phyloP scores from a whole-genome alignment of 805 yeast genomes.

The Yamadazyma endophytica region DNA sequence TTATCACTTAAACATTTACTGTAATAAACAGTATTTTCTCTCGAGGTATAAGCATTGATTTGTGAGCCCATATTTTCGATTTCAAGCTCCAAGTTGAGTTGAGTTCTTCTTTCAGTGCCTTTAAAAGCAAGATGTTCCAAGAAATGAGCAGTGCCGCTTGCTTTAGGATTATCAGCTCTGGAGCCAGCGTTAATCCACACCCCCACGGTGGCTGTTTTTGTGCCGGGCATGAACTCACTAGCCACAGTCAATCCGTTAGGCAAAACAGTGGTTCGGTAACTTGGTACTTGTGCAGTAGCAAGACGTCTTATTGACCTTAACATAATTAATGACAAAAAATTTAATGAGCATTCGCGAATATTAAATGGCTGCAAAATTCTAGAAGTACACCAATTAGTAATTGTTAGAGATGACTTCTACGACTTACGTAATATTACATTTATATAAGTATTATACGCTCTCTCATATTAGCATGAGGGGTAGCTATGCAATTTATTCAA shows the following conservation, averaged over 20 bases:
- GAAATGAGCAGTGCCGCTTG: slow-evolving; percentile 95
- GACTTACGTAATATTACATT: too few species aligned
- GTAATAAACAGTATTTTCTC: slow-evolving; percentile 96
- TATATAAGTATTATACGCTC: too few species aligned
- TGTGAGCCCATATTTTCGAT: slow-evolving; percentile 96
- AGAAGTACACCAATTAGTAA: too few species aligned
- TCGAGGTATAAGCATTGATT: slow-evolving; percentile 95
- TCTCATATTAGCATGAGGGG: too few species aligned
- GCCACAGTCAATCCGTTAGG: slow-evolving; percentile 96
- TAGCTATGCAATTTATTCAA: neutral
- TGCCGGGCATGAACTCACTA: slow-evolving; percentile 79
- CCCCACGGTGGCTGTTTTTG: slow-evolving; percentile 94
- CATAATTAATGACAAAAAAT: too few species aligned
- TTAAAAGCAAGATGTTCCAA: slow-evolving; percentile 95
- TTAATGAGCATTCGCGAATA: too few species aligned
- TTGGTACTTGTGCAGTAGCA: slow-evolving; percentile 15
- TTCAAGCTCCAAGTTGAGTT: slow-evolving; percentile 81
- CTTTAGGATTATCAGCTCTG: slow-evolving; percentile 84
- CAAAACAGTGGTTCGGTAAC: slow-evolving; percentile 60
- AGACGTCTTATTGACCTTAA: too few species aligned
- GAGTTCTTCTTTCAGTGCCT: slow-evolving; percentile 82
- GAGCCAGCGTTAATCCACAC: slow-evolving; percentile 99
- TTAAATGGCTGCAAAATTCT: too few species aligned
- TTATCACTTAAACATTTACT: slow-evolving; percentile 82
- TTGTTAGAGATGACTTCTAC: too few species aligned